Base-by-base conservation (phyloP, 352 stramenopile genomes). In the Thraustochytrium striatum region DNA sequence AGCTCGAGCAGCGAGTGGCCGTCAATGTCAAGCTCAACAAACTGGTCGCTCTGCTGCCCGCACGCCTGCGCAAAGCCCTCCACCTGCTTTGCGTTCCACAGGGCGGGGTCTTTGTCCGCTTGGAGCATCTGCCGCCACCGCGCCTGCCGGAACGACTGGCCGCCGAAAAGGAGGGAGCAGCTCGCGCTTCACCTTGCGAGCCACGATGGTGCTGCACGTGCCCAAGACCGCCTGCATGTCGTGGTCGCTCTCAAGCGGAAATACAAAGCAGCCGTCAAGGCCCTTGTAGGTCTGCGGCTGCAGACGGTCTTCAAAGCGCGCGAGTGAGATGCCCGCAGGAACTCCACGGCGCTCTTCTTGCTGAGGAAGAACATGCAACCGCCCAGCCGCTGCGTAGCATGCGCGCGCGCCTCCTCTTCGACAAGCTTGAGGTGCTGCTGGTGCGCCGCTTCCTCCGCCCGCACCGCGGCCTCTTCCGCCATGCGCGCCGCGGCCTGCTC, bases 121-220 rank as follows among this genome's bases (percentile, higher is more conserved):
- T n/a, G n/a, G n/a, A n/a, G n/a, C n/a, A n/a, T n/a, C n/a, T n/a
- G n/a, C n/a, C n/a, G n/a, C n/a, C n/a, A n/a, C n/a, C n/a, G n/a
- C 65, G 2, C 44, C 44, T 33, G 39, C 13, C 19, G 44, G 28
- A 72, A 72, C 1, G 11, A n/a, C 32, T 19, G 62, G n/a, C 8
- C 11, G n/a, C 38, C 19, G 2, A 9, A 75, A 43, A 25, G 68
- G 30, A 21, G 41, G 39, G 9, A 75, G 52, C 8, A 75, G 41
- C 30, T 75, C 65, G 16, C 65, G 44, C 25, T 75, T 75, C 19
- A 70, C 65, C 65, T 75, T 75, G 44, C 65, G 65, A 11, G 65
- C 65, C 21, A 75, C 65, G 36, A 75, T 75, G 1, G 65, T 75
- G 13, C 41, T 70, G 5, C 65, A 9, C n/a, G 65, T 75, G 7